phyloP scores from a whole-genome alignment of 495 filamentous ascomycete species.

The Margaritispora aquatica region DNA sequence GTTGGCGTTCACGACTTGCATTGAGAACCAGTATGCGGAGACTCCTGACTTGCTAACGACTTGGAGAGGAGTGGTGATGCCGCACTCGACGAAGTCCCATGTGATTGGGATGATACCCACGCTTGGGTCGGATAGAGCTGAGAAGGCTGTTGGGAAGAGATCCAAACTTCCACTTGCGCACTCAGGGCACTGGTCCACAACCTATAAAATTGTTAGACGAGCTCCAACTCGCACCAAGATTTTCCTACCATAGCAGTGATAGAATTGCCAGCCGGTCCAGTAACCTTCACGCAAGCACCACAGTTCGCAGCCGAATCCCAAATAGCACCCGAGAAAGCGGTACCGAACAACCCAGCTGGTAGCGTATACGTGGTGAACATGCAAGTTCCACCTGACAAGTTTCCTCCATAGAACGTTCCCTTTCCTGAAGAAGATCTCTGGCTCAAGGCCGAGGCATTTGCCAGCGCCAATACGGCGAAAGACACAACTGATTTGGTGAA shows the following conservation, averaged over 20 bases:
- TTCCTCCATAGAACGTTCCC: conserved; percentile 52
- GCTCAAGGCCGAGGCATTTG: conserved; percentile 13
- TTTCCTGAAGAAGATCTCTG: conserved; percentile 27
- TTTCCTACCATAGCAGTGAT: conserved; percentile 54
- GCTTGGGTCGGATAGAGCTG: conserved; percentile 35
- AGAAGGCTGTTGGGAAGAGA: conserved; percentile 52
- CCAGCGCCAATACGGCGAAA: conserved; percentile 14
- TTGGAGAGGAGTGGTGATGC: conserved; percentile 40
- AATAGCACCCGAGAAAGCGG: conserved; percentile 42
- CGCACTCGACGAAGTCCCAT: conserved; percentile 46
- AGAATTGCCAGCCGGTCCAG: conserved; percentile 45
- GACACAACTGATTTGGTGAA: conserved; percentile 12
- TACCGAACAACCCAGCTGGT: conserved; percentile 46
- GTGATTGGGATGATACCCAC: conserved; percentile 48
- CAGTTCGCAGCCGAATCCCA: conserved; percentile 49
- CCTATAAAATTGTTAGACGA: conserved; percentile 25
- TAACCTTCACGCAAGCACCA: conserved; percentile 52
- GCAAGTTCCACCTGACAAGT: conserved; percentile 50
- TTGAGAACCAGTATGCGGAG: conserved; percentile 42
- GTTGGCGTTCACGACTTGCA: conserved; percentile 55
- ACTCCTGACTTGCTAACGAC: conserved; percentile 53
- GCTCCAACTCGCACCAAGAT: neutral
- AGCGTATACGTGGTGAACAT: conserved; percentile 53
- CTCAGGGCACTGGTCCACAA: conserved; percentile 56
- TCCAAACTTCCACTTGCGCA: conserved; percentile 52